These are phyloP conservation scores for Glaciozyma antarctica DNA, from an alignment of 768 basidiomycete species.

Conservation along the genomic window DNA sequence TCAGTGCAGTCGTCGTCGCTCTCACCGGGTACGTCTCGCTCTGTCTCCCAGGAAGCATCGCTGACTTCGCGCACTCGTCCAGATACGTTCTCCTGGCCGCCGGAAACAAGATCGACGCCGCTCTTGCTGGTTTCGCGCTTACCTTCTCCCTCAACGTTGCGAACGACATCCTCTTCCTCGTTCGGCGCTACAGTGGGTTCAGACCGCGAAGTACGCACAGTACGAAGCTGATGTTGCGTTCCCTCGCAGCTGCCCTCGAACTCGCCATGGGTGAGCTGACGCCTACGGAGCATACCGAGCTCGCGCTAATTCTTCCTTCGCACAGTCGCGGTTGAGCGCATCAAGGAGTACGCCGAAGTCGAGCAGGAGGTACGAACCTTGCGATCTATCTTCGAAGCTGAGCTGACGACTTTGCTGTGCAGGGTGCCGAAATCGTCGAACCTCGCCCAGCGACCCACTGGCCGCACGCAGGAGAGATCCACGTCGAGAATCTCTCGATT, in stretches of 20 bases:
- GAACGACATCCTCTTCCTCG: constrained; percentile 34
- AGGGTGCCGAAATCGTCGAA: constrained; percentile 34
- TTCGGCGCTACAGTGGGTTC: constrained; percentile 26
- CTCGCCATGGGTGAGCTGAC: constrained; percentile 26
- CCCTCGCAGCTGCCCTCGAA: constrained; percentile 20
- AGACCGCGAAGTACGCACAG: background rate
- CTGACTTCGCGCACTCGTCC: background rate
- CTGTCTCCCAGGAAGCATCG: background rate
- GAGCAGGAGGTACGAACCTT: constrained; percentile 19
- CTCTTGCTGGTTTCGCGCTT: constrained; percentile 26
- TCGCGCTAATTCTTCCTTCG: no score
- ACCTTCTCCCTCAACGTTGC: constrained; percentile 31
- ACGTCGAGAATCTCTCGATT: constrained; percentile 48
- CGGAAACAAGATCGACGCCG: constrained; percentile 29
- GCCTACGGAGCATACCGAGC: no score
- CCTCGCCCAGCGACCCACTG: constrained; percentile 33
- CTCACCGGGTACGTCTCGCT: constrained; percentile 8
- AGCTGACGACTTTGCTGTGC: background rate
- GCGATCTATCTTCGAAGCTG: background rate
- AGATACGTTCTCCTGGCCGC: constrained; percentile 31
- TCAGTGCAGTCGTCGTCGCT: constrained; percentile 28
- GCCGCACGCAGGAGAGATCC: constrained; percentile 30
- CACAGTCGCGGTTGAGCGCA: constrained; percentile 35
- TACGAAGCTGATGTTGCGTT: no score
- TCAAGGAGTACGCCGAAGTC: constrained; percentile 34